A percentile compares a stretch with the other conserved stretches of the same genome.
Conservation (phyloP, 768 basidiomycete genomes). For the Arthromyces matolae region DNA sequence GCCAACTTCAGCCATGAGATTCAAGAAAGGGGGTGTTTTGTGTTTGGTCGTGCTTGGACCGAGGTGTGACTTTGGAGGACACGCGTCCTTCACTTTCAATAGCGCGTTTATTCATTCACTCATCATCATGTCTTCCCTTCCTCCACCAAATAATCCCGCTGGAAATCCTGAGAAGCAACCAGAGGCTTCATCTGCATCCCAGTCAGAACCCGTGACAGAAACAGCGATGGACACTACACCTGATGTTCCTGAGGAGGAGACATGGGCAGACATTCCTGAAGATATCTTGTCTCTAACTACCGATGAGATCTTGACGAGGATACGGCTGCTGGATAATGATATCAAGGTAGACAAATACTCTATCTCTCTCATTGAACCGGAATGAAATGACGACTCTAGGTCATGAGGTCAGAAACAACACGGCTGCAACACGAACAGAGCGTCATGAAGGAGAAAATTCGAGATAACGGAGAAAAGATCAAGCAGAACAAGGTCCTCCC, state of each 20-base stretch:
- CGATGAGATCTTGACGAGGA: conserved; percentile 87
- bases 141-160: conserved; percentile 49
- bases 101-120: conserved; percentile 23
- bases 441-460: conserved; percentile 98
- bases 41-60: conserved; percentile 25
- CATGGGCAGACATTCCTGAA: conserved; percentile 88
- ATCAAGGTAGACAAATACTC: conserved; percentile 61
- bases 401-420: conserved; percentile 93
- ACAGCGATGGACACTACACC: conserved; percentile 72
- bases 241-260: conserved; percentile 69
- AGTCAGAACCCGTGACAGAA: conserved; percentile 28
- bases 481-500: conserved; percentile 99
- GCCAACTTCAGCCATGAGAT: conserved; percentile 36
- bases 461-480: conserved; percentile 96
- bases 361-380: not conserved
- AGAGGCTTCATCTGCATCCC: conserved; percentile 33
- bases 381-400: conserved; percentile 43
- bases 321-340: conserved; percentile 94
- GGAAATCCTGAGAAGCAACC: conserved; percentile 52
- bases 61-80: conserved; percentile 30
- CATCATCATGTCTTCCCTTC: conserved; percentile 53
- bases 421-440: conserved; percentile 91
- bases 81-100: conserved; percentile 30
- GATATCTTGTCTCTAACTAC: conserved; percentile 75
- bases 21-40: conserved; percentile 13